These are phyloP conservation scores for Ophiostoma tasmaniense DNA, from an alignment of 2,329 filamentous ascomycete genomes.

Conservation along the genomic window DNA sequence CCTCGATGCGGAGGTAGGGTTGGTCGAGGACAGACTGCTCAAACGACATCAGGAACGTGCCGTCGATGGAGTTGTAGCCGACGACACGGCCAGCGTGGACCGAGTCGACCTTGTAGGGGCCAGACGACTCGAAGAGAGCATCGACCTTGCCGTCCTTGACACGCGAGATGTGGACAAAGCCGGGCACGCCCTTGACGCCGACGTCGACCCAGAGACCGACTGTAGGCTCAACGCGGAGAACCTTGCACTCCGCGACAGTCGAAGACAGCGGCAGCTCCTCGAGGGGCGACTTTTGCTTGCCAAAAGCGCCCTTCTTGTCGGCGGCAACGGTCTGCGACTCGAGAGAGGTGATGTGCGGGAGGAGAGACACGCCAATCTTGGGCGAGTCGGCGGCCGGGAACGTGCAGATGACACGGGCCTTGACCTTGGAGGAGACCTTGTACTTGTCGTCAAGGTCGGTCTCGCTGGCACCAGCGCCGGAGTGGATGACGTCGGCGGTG, in stretches of 20 bases:
- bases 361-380: slow-evolving; percentile 78
- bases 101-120: slow-evolving; percentile 69
- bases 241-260: slow-evolving; percentile 66
- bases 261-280: slow-evolving; percentile 62
- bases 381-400: slow-evolving; percentile 70
- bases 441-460: slow-evolving; percentile 67
- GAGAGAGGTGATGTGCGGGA: slow-evolving; percentile 73
- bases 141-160: slow-evolving; percentile 88
- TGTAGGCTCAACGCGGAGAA: slow-evolving; percentile 69
- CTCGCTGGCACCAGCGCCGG: slow-evolving; percentile 61
- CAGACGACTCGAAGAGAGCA: slow-evolving; percentile 64
- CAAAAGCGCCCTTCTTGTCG: background rate
- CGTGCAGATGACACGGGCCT: slow-evolving; percentile 78
- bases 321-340: slow-evolving; percentile 19
- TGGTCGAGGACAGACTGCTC: slow-evolving; percentile 77
- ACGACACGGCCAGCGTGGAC: slow-evolving; percentile 74
- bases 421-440: slow-evolving; percentile 75
- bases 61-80: slow-evolving; percentile 80
- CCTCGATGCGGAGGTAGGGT: slow-evolving; percentile 82
- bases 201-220: slow-evolving; percentile 76
- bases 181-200: slow-evolving; percentile 57
- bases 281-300: slow-evolving; percentile 36
- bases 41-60: slow-evolving; percentile 75
- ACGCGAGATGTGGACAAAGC: slow-evolving; percentile 90
- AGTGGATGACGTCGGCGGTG: slow-evolving; percentile 85